Evolutionary conservation across 805 yeast species (phyloP).

Genomic region (Candida fluviatilis): DNA sequence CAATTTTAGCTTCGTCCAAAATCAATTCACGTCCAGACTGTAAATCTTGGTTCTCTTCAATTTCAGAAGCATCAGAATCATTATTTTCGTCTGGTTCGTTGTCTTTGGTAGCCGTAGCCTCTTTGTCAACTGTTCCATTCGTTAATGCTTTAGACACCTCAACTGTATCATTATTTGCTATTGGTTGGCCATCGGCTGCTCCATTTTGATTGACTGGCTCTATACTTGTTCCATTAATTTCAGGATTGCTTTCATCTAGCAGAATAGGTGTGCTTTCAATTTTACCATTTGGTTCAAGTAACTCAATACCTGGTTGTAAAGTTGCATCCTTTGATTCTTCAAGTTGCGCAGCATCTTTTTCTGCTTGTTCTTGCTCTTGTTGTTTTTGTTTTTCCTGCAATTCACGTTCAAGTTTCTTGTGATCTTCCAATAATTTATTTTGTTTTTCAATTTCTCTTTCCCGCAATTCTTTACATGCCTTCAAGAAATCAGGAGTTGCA

Average conservation of each 20-base stretch:
- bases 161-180: neutral
- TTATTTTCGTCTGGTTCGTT: conserved; percentile 1
- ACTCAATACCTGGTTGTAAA: neutral
- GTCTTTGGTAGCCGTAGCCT: conserved; percentile 1
- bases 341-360: conserved; percentile 6
- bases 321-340: conserved; percentile 8
- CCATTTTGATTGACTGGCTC: neutral
- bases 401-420: conserved; percentile 23
- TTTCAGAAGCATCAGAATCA: conserved; percentile 29
- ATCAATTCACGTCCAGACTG: conserved; percentile 48
- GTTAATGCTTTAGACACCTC: neutral
- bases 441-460: conserved; percentile 60
- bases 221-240: neutral
- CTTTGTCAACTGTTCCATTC: conserved; percentile 1
- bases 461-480: conserved; percentile 72
- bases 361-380: neutral
- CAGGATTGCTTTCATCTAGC: neutral
- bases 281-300: neutral
- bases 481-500: conserved; percentile 62
- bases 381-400: conserved; percentile 8
- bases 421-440: conserved; percentile 36
- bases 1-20: conserved; percentile 14
- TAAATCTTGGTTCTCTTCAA: conserved; percentile 21
- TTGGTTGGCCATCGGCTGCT: too few species aligned
- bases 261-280: neutral